A percentile compares a stretch with the other conserved stretches of the same genome.
phyloP scores from a whole-genome alignment of 352 stramenopile species.

The Plasmopara viticola region DNA sequence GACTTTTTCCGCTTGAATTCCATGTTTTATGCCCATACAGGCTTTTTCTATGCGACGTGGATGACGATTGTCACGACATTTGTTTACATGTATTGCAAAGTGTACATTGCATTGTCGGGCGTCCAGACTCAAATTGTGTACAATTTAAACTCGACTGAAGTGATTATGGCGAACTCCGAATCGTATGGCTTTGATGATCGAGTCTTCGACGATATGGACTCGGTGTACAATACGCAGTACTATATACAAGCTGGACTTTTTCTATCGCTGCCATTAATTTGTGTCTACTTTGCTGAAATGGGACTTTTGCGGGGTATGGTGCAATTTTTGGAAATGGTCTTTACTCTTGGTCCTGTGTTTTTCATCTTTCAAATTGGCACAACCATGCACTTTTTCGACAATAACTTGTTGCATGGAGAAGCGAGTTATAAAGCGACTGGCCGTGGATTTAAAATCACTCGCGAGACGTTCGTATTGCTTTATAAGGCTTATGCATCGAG shows the following conservation, averaged over 20 bases:
- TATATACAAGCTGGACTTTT: constrained; percentile 81
- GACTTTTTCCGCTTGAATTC: constrained; percentile 84
- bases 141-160: constrained; percentile 64
- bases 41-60: constrained; percentile 83
- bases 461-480: constrained; percentile 73
- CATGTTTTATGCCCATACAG: constrained; percentile 86
- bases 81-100: constrained; percentile 83
- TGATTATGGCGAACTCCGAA: constrained; percentile 57
- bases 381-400: constrained; percentile 84
- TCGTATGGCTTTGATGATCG: constrained; percentile 48
- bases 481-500: constrained; percentile 73
- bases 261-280: constrained; percentile 69
- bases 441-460: constrained; percentile 80
- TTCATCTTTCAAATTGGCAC: constrained; percentile 81
- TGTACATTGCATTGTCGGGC: constrained; percentile 70
- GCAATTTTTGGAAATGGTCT: constrained; percentile 74
- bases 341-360: constrained; percentile 62
- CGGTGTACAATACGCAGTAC: constrained; percentile 79
- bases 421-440: constrained; percentile 79
- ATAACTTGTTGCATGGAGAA: constrained; percentile 73
- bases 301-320: constrained; percentile 59
- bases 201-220: constrained; percentile 52
- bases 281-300: constrained; percentile 78
- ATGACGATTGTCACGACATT: constrained; percentile 87
- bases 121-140: constrained; percentile 67